Evolutionary conservation across 1,284 basidiomycete genomes (phyloP), one percentile per base, ranked within the genome.

Genomic region (Leccinum pallidistipes): DNA sequence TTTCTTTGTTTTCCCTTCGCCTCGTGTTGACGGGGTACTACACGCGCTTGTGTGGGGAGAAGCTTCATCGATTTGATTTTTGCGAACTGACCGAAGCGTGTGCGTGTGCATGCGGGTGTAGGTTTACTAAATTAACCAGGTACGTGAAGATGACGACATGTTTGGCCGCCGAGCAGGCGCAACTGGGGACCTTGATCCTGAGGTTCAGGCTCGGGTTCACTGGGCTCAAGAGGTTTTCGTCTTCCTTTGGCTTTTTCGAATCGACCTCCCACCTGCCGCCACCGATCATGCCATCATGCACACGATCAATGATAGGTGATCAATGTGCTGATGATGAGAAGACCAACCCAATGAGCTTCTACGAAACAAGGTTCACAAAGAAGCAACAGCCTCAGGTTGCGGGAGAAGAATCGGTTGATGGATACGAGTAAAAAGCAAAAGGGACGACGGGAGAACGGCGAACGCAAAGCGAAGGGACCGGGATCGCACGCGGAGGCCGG

Each of bases 11-110:
- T 47, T 55, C 52, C 29, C 38, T 49, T 53, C 21, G 58, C 47
- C 38, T 43, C 40, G 43, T 45, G 43, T 45, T 45, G 18, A 45
- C 10, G 43, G 14, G 10, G 43, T 12, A 12, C 61, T 12, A 12
- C 61, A 56, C 53, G 38, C 47, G 40, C 5, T 38, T 29, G 5
- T 45, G 32, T 31, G 32, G 56, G 56, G 62, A 60, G 54, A 71
- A 69, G 34, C 65, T 69, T 60, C 63, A 40, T 12, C 7, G 45
- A 69, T 69, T 71, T 72, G 65, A 69, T 65, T 68, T 65, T 61
- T 38, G 14, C 38, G 21, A 68, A 65, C 38, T 21, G 40, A 54
- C n/a, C 27, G 9, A 18, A 10, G n/a, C 4, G 5, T 51, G 47
- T 24, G 18, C 18, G 43, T n/a, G 43, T 47, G 18, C 43, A 21